phyloP scores from a whole-genome alignment of 176 grass and related monocot genomes.

The Tillandsia fasciculata region DNA sequence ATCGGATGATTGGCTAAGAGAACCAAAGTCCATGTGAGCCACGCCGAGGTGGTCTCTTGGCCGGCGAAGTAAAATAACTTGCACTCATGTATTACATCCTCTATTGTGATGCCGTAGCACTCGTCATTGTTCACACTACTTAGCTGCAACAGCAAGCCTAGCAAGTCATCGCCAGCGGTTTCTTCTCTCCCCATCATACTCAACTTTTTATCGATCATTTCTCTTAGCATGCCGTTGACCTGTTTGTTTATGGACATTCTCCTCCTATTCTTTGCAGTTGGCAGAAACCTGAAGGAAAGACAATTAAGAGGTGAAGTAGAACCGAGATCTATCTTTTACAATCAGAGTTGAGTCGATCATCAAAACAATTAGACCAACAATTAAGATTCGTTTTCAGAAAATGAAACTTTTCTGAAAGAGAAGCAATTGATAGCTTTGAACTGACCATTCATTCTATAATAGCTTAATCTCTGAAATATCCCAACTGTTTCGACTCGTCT shows the following conservation, averaged over 20 bases:
- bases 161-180: constrained; percentile 36
- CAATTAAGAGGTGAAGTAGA: neutral
- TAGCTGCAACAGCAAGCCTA: constrained; percentile 49
- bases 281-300: constrained; percentile 36
- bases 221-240: constrained; percentile 32
- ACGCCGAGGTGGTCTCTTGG: constrained; percentile 51
- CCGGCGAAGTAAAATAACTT: constrained; percentile 76
- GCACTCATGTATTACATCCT: constrained; percentile 76
- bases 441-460: neutral
- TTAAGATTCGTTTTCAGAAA: neutral
- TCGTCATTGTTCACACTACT: constrained; percentile 30
- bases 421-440: neutral
- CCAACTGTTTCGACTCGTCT: too few relatives aligned
- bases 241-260: constrained; percentile 33
- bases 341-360: neutral
- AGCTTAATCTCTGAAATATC: neutral
- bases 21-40: constrained; percentile 64
- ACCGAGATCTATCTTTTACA: neutral
- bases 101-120: constrained; percentile 29
- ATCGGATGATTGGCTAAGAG: constrained; percentile 33
- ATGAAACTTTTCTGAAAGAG: neutral
- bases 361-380: too few relatives aligned
- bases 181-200: constrained; percentile 24
- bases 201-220: constrained; percentile 42
- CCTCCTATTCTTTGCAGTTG: constrained; percentile 39